These are phyloP conservation scores for Senna siamea DNA, from an alignment of 306 rosid genomes.

Conservation along the genomic window DNA sequence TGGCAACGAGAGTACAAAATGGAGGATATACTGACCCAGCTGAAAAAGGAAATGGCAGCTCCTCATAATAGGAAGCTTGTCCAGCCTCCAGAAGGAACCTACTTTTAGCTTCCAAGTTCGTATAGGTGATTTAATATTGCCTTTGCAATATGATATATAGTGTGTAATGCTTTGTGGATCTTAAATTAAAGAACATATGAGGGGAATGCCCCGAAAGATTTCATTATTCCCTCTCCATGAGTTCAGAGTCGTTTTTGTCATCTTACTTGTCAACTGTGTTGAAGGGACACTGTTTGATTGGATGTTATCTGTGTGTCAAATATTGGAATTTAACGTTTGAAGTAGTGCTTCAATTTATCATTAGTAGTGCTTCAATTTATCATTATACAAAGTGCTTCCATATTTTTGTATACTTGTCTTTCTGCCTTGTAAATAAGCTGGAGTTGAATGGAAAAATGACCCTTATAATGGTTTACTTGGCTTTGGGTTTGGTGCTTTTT, in stretches of 20 bases:
- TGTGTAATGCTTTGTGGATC: conserved; percentile 73
- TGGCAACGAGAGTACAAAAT: conserved; percentile 98
- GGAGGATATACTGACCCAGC: conserved; percentile 98
- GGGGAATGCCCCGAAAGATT: conserved; percentile 58
- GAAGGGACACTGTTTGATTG: conserved; percentile 64
- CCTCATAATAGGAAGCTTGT: conserved; percentile 97
- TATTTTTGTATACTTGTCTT: not conserved
- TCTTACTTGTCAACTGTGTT: conserved; percentile 58
- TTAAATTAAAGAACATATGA: conserved; percentile 59
- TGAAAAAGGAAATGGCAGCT: conserved; percentile 98
- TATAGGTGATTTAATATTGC: conserved; percentile 61
- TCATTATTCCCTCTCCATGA: conserved; percentile 55
- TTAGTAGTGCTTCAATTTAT: conserved; percentile 43
- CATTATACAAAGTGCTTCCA: conserved; percentile 28
- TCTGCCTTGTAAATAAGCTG: conserved; percentile 38
- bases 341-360: no score
- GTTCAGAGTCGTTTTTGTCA: conserved; percentile 56
- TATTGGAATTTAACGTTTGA: conserved; percentile 46
- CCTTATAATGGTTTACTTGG: not conserved
- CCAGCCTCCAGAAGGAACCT: conserved; percentile 99
- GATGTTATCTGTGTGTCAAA: conserved; percentile 57
- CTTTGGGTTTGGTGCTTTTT: not conserved
- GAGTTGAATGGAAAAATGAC: conserved; percentile 34
- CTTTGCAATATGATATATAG: conserved; percentile 64
- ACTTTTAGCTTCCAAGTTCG: conserved; percentile 70